phyloP scores from a whole-genome alignment of 2,329 filamentous ascomycete genomes.

The Apiospora aurea region DNA sequence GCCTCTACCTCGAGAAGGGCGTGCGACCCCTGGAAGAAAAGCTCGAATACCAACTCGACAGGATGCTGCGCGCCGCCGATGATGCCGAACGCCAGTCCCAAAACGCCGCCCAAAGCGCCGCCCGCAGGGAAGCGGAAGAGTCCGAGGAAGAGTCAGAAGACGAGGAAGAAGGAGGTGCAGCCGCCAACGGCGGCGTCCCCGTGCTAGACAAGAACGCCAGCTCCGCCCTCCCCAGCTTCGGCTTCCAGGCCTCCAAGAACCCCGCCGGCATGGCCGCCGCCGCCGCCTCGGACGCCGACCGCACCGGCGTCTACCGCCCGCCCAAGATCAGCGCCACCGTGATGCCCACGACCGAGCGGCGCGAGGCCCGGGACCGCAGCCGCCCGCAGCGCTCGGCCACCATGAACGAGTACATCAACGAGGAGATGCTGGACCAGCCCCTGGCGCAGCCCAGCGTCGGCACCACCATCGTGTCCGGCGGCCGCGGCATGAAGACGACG shows the following conservation, averaged over 20 bases:
- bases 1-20: slow-evolving; percentile 93
- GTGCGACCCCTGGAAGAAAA: slow-evolving; percentile 89
- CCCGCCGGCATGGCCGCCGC: slow-evolving; percentile 42
- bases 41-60: slow-evolving; percentile 94
- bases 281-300: slow-evolving; percentile 45
- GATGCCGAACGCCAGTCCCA: slow-evolving; percentile 64
- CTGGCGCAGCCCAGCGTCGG: slow-evolving; percentile 89
- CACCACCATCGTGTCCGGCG: slow-evolving; percentile 82
- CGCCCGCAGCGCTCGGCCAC: slow-evolving; percentile 78
- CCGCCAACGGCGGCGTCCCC: neutral
- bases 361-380: slow-evolving; percentile 64
- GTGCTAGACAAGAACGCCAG: slow-evolving; percentile 32
- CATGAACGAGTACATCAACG: slow-evolving; percentile 89
- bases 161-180: slow-evolving; percentile 31
- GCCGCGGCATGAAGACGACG: slow-evolving; percentile 79
- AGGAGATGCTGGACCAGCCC: slow-evolving; percentile 83
- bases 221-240: slow-evolving; percentile 47
- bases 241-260: slow-evolving; percentile 45
- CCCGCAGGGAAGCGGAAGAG: slow-evolving; percentile 42
- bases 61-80: slow-evolving; percentile 87
- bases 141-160: slow-evolving; percentile 43
- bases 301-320: slow-evolving; percentile 83
- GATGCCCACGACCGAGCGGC: slow-evolving; percentile 74
- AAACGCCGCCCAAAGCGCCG: slow-evolving; percentile 41
- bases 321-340: slow-evolving; percentile 86